Evolutionary conservation across 345 rosid genomes (phyloP), one percentile per base, ranked within the genome.

Genomic region (Kernera saxatilis): DNA sequence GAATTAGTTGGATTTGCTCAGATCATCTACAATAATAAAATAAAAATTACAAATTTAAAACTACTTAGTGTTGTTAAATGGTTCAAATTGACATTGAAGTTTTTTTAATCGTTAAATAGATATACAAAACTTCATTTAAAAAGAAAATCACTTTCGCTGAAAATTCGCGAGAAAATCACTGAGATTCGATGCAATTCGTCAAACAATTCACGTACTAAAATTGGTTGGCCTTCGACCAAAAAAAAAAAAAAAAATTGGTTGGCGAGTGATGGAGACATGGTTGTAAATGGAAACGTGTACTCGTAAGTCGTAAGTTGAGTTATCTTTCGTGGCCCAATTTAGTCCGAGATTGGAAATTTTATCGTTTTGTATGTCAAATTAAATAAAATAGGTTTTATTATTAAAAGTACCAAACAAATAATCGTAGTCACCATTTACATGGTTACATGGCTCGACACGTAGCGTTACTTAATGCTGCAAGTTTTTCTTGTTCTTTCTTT

Each of bases 361-460:
- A 37, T 25, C 68, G 75, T 43, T 43, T 63, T 63, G 17, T 72
- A 50, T 18, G 33, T 32, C 18, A 30, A 51, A 30, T 3, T 27
- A 9, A 39, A 52, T 26, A 37, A 40, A 21, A 2, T 71, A 36
- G 48, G 48, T 50, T 74, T 67, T 59, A 32, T 49, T 30, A 50
- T 39, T 49, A 74, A 61, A 66, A 57, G 78, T 67, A 59, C 78
- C 39, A 67, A 50, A 17, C 4, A 45, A 40, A 51, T 68, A 56
- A 74, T 54, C 21, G 37, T 67, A 57, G 54, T 58, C 73, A 74
- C 44, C 68, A 51, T 41, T 59, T 74, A 12, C 48, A 74, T 59
- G 78, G 69, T 49, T 59, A 19, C 32, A 39, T 41, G 25, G 35
- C 69, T 32, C 18, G 78, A 59, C 78, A 74, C 78, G 78, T 74